Conservation (phyloP, 345 rosid species). For the Brassica napus region Da-Ae NC_063447.1:43812501-43813000, state of each 20-base stretch:
- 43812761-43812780: no score
- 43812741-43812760: no score
- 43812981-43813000: neutral
- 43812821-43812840: no score
- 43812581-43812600: conserved; percentile 59
- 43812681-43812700: neutral
- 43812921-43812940: no score
- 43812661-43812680: neutral
- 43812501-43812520: neutral
- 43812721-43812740: neutral
- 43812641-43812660: conserved; percentile 1
- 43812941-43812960: no score
- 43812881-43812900: no score
- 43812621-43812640: conserved; percentile 68
- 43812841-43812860: no score
- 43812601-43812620: conserved; percentile 53
- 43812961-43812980: no score
- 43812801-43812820: no score
- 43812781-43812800: no score
- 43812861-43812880: no score
- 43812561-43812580: conserved; percentile 62
- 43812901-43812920: no score
- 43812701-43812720: neutral
- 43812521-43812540: conserved; percentile 45
- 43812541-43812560: conserved; percentile 47